Conservation (phyloP, 441 rosid genomes). For the Syzygium malaccense region DNA sequence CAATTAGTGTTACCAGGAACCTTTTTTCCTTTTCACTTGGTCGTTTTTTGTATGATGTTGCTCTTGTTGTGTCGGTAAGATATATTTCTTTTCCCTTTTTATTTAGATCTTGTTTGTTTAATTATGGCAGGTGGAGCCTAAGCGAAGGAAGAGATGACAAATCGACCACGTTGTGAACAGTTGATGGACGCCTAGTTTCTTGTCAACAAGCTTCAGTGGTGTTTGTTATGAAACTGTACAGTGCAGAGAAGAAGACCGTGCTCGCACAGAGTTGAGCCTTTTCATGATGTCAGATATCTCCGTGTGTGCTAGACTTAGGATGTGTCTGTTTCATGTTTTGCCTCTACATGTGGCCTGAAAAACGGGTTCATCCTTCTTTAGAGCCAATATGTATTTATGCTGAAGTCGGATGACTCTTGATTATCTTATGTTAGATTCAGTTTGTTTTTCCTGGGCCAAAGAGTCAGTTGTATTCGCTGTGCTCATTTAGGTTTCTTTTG, state of each 20-base stretch:
- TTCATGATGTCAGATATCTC: slow-evolving; percentile 14
- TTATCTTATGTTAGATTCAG: neutral
- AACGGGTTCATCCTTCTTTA: neutral
- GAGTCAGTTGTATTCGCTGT: neutral
- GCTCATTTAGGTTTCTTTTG: neutral
- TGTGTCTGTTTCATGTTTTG: slow-evolving; percentile 1
- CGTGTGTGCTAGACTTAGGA: slow-evolving; percentile 19
- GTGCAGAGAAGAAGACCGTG: slow-evolving; percentile 32
- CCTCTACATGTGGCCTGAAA: neutral
- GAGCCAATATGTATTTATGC: neutral
- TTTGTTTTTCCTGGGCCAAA: neutral
- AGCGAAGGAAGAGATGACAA: slow-evolving; percentile 63
- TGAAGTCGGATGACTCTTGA: neutral
- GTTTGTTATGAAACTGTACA: slow-evolving; percentile 31
- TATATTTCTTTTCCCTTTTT: neutral
- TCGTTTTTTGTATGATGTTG: neutral
- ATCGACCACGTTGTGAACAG: neutral
- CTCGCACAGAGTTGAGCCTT: slow-evolving; percentile 22
- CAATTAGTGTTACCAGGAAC: neutral
- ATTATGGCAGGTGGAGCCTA: slow-evolving; percentile 46
- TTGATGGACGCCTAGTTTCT: slow-evolving; percentile 20
- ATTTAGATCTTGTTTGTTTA: neutral
- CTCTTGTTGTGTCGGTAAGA: neutral
- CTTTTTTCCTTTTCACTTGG: neutral
- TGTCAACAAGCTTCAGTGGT: slow-evolving; percentile 13